These are phyloP conservation scores for Metarhizium sp. DNA, from an alignment of 2,329 filamentous ascomycete genomes.

Conservation along the genomic window DNA sequence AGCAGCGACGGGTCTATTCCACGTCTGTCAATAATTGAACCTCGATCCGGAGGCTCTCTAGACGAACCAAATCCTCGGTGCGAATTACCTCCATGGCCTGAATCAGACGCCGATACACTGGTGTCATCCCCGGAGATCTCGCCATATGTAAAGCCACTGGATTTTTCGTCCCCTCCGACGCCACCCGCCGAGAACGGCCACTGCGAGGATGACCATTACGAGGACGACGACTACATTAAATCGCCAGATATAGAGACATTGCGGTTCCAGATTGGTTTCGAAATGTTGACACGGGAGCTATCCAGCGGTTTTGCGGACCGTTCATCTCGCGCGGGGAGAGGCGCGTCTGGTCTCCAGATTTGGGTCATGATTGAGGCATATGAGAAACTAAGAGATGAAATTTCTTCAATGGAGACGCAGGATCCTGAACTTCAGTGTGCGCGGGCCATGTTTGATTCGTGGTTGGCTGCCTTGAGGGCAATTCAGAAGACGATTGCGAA, in stretches of 20 bases:
- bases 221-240: slow-evolving; percentile 3
- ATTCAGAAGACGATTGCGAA: slow-evolving; percentile 29
- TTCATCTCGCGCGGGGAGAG: slow-evolving; percentile 14
- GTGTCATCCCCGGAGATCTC: slow-evolving; percentile 37
- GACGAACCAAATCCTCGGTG: background rate
- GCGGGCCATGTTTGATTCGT: slow-evolving; percentile 36
- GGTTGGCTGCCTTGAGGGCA: slow-evolving; percentile 38
- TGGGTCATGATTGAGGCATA: slow-evolving; percentile 52
- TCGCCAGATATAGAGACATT: slow-evolving; percentile 22
- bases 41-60: slow-evolving; percentile 1
- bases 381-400: slow-evolving; percentile 39
- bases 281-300: slow-evolving; percentile 41
- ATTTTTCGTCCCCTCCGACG: slow-evolving; percentile 31
- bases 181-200: slow-evolving; percentile 13
- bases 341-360: slow-evolving; percentile 38
- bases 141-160: slow-evolving; percentile 37
- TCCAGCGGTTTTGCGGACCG: slow-evolving; percentile 28
- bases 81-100: slow-evolving; percentile 18
- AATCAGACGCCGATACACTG: slow-evolving; percentile 36
- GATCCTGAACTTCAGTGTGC: slow-evolving; percentile 22
- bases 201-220: slow-evolving; percentile 6
- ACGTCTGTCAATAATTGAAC: background rate
- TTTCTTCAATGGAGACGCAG: slow-evolving; percentile 24
- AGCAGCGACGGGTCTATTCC: slow-evolving; percentile 1
- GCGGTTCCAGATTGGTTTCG: slow-evolving; percentile 39